Evolutionary conservation across 495 filamentous ascomycete genomes (phyloP).

Genomic region (Penicillium goetzii): DNA sequence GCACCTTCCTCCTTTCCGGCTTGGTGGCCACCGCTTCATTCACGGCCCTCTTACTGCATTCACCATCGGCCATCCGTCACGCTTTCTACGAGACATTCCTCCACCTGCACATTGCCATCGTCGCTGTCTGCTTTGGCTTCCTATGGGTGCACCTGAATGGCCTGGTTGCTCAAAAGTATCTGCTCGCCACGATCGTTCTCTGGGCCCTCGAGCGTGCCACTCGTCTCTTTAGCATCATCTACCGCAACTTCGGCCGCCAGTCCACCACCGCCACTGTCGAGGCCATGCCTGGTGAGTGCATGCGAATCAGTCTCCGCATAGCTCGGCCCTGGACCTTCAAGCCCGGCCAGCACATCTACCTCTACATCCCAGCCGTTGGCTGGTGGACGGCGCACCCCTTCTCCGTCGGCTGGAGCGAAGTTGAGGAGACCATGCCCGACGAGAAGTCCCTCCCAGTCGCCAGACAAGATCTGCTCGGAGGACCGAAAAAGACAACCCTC

Average conservation of each 20-base stretch:
- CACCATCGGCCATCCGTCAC: slow-evolving; percentile 78
- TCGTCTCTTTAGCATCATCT: slow-evolving; percentile 69
- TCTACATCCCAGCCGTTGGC: slow-evolving; percentile 76
- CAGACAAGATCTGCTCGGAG: slow-evolving; percentile 37
- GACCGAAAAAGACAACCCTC: slow-evolving; percentile 58
- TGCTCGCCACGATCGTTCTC: slow-evolving; percentile 67
- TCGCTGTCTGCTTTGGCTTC: slow-evolving; percentile 60
- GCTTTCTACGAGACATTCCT: slow-evolving; percentile 97
- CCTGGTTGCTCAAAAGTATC: slow-evolving; percentile 65
- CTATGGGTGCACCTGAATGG: slow-evolving; percentile 75
- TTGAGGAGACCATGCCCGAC: slow-evolving; percentile 36
- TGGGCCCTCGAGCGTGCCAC: slow-evolving; percentile 78
- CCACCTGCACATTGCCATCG: slow-evolving; percentile 75
- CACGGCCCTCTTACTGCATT: slow-evolving; percentile 62
- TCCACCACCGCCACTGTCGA: slow-evolving; percentile 75
- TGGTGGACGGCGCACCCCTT: slow-evolving; percentile 92
- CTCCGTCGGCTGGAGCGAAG: slow-evolving; percentile 83
- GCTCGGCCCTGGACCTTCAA: slow-evolving; percentile 75
- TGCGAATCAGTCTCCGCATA: slow-evolving; percentile 78
- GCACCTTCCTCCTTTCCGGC: slow-evolving; percentile 62
- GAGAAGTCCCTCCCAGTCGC: slow-evolving; percentile 50
- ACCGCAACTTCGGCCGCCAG: slow-evolving; percentile 66
- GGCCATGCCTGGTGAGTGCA: slow-evolving; percentile 78
- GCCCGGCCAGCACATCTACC: slow-evolving; percentile 86
- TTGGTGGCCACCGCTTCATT: slow-evolving; percentile 53